Percentiles rank a stretch among this genome's conserved stretches.
Evolutionary conservation across 768 basidiomycete species (phyloP).

Genomic region (Sistotremastrum suecicum): DNA sequence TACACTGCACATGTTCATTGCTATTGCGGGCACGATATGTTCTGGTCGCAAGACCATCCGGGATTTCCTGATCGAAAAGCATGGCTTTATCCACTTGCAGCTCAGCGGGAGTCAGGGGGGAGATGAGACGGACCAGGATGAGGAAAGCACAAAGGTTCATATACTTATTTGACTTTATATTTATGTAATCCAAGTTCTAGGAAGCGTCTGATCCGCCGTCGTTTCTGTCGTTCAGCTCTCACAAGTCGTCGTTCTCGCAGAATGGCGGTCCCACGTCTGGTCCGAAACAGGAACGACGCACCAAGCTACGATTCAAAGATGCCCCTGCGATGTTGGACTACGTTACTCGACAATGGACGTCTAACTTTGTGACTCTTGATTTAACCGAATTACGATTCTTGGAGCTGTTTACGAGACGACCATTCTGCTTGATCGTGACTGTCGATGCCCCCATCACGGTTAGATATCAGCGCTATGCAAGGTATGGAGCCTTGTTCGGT

Average conservation of each 20-base stretch:
- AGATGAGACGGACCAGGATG: neutral
- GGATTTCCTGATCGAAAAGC: constrained; percentile 9
- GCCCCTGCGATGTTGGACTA: constrained; percentile 47
- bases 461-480: constrained; percentile 47
- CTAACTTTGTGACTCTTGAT: constrained; percentile 71
- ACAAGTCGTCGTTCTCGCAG: neutral
- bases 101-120: neutral
- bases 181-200: constrained; percentile 18
- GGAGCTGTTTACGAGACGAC: constrained; percentile 63
- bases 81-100: constrained; percentile 6
- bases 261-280: constrained; percentile 12
- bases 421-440: constrained; percentile 76
- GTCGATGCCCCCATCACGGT: constrained; percentile 71
- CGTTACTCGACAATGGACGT: constrained; percentile 71
- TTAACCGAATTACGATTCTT: constrained; percentile 41
- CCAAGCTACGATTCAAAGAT: constrained; percentile 26
- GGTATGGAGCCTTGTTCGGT: constrained; percentile 20
- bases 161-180: constrained; percentile 18
- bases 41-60: constrained; percentile 39
- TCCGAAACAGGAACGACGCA: constrained; percentile 4
- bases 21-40: constrained; percentile 46
- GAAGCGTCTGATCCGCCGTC: constrained; percentile 21
- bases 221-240: constrained; percentile 11
- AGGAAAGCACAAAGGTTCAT: neutral
- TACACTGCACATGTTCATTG: constrained; percentile 40